A percentile compares a stretch with the other conserved stretches of the same genome.
Conservation (phyloP, 208 protist species). For the Acanthamoeba lenticulata region DNA sequence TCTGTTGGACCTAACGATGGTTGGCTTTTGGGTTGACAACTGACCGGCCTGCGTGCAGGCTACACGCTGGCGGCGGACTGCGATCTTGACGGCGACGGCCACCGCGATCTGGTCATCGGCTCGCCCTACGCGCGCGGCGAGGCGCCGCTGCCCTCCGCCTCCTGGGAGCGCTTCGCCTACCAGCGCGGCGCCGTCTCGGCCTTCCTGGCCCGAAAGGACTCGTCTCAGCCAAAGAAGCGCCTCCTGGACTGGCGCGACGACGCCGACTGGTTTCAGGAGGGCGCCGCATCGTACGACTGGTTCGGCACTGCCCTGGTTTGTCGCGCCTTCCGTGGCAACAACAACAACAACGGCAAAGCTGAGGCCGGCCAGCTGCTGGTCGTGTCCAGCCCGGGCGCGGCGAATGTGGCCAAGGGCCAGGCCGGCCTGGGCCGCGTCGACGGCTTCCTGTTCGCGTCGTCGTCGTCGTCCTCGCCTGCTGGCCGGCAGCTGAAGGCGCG, state of each 20-base stretch:
- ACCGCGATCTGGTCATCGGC: conserved; percentile 20
- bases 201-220: background rate
- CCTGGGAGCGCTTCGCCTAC: background rate
- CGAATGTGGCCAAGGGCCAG: background rate
- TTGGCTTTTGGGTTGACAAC: no score
- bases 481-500: background rate
- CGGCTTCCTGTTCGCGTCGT: background rate
- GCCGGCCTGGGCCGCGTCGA: background rate
- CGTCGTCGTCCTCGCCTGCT: background rate
- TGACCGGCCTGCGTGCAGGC: background rate
- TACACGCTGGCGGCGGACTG: background rate
- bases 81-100: conserved; percentile 32
- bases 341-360: background rate
- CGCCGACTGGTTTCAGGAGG: conserved; percentile 55
- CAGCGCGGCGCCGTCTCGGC: background rate
- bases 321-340: background rate
- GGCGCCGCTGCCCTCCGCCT: background rate
- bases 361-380: background rate
- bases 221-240: background rate
- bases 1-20: no score
- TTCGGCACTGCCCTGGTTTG: conserved; percentile 2
- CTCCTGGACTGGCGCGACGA: background rate
- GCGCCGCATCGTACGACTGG: conserved; percentile 2
- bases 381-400: background rate
- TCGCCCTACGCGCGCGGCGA: background rate